A percentile compares a stretch with the other conserved stretches of the same genome.
Conservation (phyloP, 768 basidiomycete genomes). For the Trametes sanguinea region DNA sequence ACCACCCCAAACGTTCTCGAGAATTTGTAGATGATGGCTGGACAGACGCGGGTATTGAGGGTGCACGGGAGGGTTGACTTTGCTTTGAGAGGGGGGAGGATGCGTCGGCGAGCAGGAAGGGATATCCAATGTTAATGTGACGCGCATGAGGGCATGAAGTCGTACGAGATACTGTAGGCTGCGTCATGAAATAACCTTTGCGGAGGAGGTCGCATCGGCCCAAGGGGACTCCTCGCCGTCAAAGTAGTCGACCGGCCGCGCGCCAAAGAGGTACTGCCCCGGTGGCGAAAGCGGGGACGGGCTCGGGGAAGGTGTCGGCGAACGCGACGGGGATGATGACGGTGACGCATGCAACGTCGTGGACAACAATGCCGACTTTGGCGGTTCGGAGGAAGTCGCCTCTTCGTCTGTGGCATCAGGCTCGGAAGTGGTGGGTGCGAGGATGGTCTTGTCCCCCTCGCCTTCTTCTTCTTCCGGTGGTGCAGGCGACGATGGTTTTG, state of each 20-base stretch:
- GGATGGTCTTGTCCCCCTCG: background rate
- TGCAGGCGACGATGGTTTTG: background rate
- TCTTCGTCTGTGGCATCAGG: background rate
- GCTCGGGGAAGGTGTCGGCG: conserved; percentile 19
- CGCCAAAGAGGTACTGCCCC: conserved; percentile 21
- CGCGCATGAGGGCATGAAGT: too few species aligned
- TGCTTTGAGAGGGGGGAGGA: background rate
- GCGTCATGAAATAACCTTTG: conserved; percentile 15
- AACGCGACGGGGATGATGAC: conserved; percentile 14
- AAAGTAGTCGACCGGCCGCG: conserved; percentile 27
- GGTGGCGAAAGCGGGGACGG: conserved; percentile 27
- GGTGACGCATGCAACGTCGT: background rate
- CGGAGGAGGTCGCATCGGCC: conserved; percentile 29
- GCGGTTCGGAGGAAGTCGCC: background rate
- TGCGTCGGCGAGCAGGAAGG: background rate
- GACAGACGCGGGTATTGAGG: background rate
- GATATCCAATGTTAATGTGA: background rate
- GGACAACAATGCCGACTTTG: background rate
- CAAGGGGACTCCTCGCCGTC: conserved; percentile 33
- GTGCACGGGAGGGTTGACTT: background rate
- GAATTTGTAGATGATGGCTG: conserved; percentile 7
- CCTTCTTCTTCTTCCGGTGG: background rate
- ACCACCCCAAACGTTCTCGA: conserved; percentile 5
- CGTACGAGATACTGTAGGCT: too few species aligned
- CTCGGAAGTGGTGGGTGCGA: background rate